Conservation (phyloP, 225 moss, liverwort and hornwort genomes). For the Anthoceros angustus region DNA sequence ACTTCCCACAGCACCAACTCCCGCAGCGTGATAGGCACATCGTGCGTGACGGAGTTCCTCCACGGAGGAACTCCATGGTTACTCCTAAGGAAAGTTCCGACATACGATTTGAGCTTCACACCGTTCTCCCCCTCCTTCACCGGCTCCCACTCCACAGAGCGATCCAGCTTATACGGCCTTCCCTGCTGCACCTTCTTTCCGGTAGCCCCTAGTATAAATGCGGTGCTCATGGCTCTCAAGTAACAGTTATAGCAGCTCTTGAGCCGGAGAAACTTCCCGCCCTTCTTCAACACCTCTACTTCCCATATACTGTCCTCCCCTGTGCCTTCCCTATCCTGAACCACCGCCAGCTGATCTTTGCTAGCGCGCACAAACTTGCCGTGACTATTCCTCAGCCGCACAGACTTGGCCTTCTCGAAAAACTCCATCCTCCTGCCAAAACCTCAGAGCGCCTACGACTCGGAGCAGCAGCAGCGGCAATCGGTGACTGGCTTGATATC, state of each 20-base stretch:
- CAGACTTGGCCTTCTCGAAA: slow-evolving; percentile 40
- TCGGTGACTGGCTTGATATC: too few species aligned
- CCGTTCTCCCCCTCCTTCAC: slow-evolving; percentile 10
- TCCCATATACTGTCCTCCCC: slow-evolving; percentile 46
- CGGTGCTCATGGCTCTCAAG: slow-evolving; percentile 35
- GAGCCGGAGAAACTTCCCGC: slow-evolving; percentile 33
- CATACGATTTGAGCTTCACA: slow-evolving; percentile 29
- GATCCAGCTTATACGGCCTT: slow-evolving; percentile 25
- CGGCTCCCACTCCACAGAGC: slow-evolving; percentile 55
- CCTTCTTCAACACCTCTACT: slow-evolving; percentile 30
- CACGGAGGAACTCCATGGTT: slow-evolving; percentile 23
- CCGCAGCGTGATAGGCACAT: slow-evolving; percentile 10
- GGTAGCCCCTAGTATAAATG: slow-evolving; percentile 31
- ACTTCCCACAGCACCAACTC: slow-evolving; percentile 20
- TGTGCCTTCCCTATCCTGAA: slow-evolving; percentile 38
- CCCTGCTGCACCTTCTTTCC: slow-evolving; percentile 70
- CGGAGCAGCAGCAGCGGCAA: too few species aligned
- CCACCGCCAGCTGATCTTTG: slow-evolving; percentile 49
- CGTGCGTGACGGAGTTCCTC: slow-evolving; percentile 19
- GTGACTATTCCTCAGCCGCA: slow-evolving; percentile 52
- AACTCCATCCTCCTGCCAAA: slow-evolving; percentile 36
- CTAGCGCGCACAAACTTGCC: slow-evolving; percentile 73
- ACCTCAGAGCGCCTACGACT: too few species aligned
- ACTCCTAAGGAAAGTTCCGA: slow-evolving; percentile 47
- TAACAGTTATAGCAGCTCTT: slow-evolving; percentile 57